Evolutionary conservation across 2,329 filamentous ascomycete genomes (phyloP), one percentile per base, ranked within the genome.

Genomic region (Phaeoacremonium minimum): DNA sequence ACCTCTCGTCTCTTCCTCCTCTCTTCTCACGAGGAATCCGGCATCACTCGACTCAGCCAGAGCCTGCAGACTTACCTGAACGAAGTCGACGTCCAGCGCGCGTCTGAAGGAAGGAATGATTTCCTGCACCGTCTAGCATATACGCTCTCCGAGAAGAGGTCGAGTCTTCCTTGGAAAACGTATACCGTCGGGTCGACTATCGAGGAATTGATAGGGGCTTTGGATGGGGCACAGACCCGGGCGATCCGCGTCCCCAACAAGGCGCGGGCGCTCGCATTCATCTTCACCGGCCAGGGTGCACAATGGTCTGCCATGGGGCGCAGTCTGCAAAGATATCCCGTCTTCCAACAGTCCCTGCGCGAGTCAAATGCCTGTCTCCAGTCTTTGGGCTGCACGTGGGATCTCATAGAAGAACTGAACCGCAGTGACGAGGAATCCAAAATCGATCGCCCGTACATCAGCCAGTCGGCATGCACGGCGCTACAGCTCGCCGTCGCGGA

Each of bases 211-310:
- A n/a, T n/a, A n/a, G n/a, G n/a, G n/a, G n/a, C n/a, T n/a, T n/a
- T n/a, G n/a, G n/a, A n/a, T n/a, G n/a, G n/a, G n/a, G n/a, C n/a
- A n/a, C n/a, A 16, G 8, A 19, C 31, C 11, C 13, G 14, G 29
- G 15, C 8, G 29, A 15, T 8, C 22, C 22, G 22, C 9, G n/a
- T n/a, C 22, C 9, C 22, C 9, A 20, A 16, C 15, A 33, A 16
- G 31, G 15, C 6, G 31, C 28, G 47, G 8, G 42, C 46, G 3
- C 26, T 42, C 11, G 31, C 38, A 22, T 54, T 55, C 35, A 49
- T 52, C 4, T 63, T 60, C 42, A 58, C 57, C 1, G 57, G 58
- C 13, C 57, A 60, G 32, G 58, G 58, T 6, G 56, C 56, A 6
- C 57, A 61, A 38, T 60, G 50, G 49, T 36, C 26, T 15, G 41